Conservation (phyloP, 371 early-diverging fungal species). For the Apophysomyces elegans region DNA sequence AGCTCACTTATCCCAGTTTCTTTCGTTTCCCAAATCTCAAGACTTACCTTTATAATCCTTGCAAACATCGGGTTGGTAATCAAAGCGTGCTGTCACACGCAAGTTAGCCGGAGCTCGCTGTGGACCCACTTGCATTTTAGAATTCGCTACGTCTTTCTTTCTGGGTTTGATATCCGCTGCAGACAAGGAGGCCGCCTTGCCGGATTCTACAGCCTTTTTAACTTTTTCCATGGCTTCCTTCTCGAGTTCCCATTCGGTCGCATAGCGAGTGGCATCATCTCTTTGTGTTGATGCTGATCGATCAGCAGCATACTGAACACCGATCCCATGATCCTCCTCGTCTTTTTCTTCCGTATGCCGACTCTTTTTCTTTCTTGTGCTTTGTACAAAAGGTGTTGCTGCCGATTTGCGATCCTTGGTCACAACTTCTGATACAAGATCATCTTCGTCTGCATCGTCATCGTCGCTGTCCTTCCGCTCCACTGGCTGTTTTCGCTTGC, state of each 20-base stretch:
- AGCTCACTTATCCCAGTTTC: background rate
- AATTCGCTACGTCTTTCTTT: conserved; percentile 43
- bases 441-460: conserved; percentile 44
- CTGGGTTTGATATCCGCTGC: conserved; percentile 32
- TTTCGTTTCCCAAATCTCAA: background rate
- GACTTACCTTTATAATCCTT: conserved; percentile 94
- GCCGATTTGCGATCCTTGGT: conserved; percentile 55
- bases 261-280: conserved; percentile 59
- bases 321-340: conserved; percentile 42
- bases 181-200: conserved; percentile 26
- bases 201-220: conserved; percentile 34
- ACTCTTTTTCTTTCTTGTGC: conserved; percentile 41
- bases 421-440: conserved; percentile 41
- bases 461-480: conserved; percentile 43
- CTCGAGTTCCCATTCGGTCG: conserved; percentile 53
- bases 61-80: conserved; percentile 98
- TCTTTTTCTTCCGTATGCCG: conserved; percentile 20
- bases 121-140: conserved; percentile 81
- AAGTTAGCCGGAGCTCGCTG: conserved; percentile 83
- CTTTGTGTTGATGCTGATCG: conserved; percentile 45
- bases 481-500: conserved; percentile 49
- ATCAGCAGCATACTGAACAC: conserved; percentile 62
- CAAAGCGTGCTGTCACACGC: conserved; percentile 86
- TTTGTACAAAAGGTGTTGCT: conserved; percentile 47
- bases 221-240: conserved; percentile 43